Base-by-base conservation (phyloP, 805 yeast species). In the Myxozyma mucilagina region DNA sequence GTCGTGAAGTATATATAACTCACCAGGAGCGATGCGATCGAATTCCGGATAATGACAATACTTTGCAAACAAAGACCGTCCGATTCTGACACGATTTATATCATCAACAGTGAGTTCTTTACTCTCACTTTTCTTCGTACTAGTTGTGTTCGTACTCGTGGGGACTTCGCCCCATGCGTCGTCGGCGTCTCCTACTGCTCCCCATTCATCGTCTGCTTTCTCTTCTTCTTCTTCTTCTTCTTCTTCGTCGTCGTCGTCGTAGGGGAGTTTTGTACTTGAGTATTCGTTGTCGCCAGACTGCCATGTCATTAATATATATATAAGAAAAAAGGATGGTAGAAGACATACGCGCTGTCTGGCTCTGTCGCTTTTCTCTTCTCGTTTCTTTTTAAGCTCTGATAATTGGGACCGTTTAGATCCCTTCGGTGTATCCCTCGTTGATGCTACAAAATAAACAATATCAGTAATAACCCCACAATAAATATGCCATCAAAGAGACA, bases 41-140 rank as follows among this genome's bases (percentile, higher is more conserved):
- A 96, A 92, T 38, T 85, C 91, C 11, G 94, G 92, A 74, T 91
- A 86, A 73, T 85, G 91, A 71, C 92, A 84, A 71, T 79, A 90
- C 72, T 87, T 87, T 43, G 86, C 82, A 47, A 91, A 82, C 67
- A 85, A 82, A 7, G 89, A 78, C 72, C 96, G 85, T 16, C 97
- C 96, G 48, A 93, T 82, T 61, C 87, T 81, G 34, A 90, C 79
- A 52, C 82, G 82, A 73, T 90, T 91, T 57, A 91, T 77, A 70
- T 90, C 97, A 20, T 75, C 76, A 8, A 85, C 73, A 0, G 81
- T 79, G 29, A 89, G 85, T 18, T 76, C 65, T 73, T 79, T 66
- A 35, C 32, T 39, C 35, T 45, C 39, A 7, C 34, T 5, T 42
- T 48, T 20, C 51, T 29, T 24, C 52, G 45, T 44, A 36, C 50